These are phyloP conservation scores for Rutidosis leptorrhynchoides DNA, from an alignment of 129 eudicot genomes.

Conservation along the genomic window DNA sequence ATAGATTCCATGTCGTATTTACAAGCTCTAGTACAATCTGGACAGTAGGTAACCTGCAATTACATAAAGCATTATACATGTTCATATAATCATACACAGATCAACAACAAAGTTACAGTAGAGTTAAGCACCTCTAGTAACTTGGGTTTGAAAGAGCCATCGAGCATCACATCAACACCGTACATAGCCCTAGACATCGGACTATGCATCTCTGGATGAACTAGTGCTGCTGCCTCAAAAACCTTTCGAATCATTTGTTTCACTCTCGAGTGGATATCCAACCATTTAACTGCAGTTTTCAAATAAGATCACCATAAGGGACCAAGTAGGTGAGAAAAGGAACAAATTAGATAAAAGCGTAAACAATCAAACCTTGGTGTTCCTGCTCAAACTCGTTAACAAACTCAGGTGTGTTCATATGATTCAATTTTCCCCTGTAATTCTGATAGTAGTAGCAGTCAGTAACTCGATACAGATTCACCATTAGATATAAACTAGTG, in stretches of 20 bases:
- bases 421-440: conserved; percentile 78
- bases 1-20: conserved; percentile 67
- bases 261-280: conserved; percentile 70
- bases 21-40: conserved; percentile 45
- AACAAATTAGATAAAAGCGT: neutral
- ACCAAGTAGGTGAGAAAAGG: neutral
- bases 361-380: conserved; percentile 53
- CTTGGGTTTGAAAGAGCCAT: conserved; percentile 68
- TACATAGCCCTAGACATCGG: conserved; percentile 10
- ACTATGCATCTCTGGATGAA: conserved; percentile 93
- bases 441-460: conserved; percentile 44
- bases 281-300: conserved; percentile 67
- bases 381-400: conserved; percentile 84
- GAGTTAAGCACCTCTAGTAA: conserved; percentile 30
- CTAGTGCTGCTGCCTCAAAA: conserved; percentile 84
- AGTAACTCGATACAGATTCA: neutral
- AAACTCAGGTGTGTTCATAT: conserved; percentile 85
- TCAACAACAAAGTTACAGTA: neutral
- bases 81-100: neutral
- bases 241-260: conserved; percentile 72
- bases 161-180: conserved; percentile 31
- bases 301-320: conserved; percentile 2
- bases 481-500: neutral
- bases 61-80: neutral
- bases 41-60: conserved; percentile 80